Base-by-base conservation (phyloP, 257 asterid genomes). In the Mitragyna speciosa region DNA sequence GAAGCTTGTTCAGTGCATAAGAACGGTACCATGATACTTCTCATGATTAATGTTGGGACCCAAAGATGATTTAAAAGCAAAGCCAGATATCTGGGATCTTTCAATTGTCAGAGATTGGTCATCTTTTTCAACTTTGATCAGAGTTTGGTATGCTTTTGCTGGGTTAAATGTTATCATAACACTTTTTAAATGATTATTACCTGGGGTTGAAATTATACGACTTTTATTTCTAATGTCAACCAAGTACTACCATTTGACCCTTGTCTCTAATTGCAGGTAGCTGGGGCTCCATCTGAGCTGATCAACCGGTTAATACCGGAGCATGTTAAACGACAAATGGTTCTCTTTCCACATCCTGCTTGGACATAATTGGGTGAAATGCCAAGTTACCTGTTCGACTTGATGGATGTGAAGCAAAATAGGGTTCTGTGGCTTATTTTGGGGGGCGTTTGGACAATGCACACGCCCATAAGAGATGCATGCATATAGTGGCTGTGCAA, bases 281-380 rank as follows among this genome's bases (percentile, higher is more conserved):
- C 90, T 66, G 98, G 94, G 86, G 90, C 93, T n/a, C 89, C 97
- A 33, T 92, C 92, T 39, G 98, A 92, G 83, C 76, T 93, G 89
- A 90, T 93, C 80, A 70, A 73, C 83, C 82, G 85, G 80, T 75
- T 87, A 80, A 85, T 87, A 69, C 90, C 90, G 1, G 91, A 87
- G 82, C 91, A 85, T 85, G 82, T 83, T 75, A 73, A 84, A 73
- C 78, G 86, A 49, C 91, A 82, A 80, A 81, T 61, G 66, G 83
- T 80, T 59, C 76, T 79, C 70, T 76, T 76, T 30, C 75, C 81
- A 7, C 81, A 83, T 77, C 82, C 86, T 16, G 54, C 82, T 26
- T 82, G 77, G 58, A 56, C 85, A 28, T 81, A 76, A 30, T 84
- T 74, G 31, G 70, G 24, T 43, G 4, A 2, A 64, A 47, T 58